These are phyloP conservation scores for Saccharomycopsis lassenensis DNA, from an alignment of 805 yeast genomes.

Conservation along the genomic window DNA sequence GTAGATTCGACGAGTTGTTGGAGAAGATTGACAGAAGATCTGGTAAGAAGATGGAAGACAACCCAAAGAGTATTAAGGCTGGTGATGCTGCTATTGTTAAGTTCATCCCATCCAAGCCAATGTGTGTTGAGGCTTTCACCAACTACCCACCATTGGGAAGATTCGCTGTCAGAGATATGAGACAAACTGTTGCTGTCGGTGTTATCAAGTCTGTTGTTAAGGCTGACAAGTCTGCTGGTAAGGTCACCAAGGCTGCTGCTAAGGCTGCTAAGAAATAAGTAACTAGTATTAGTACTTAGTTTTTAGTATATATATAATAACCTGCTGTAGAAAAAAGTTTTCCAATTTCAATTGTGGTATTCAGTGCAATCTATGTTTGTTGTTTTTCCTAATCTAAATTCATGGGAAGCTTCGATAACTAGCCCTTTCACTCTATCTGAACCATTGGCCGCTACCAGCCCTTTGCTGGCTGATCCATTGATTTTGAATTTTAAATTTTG, in stretches of 20 bases:
- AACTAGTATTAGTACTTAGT: slow-evolving; percentile 2
- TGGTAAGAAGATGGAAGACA: slow-evolving; percentile 82
- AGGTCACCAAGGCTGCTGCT: slow-evolving; percentile 94
- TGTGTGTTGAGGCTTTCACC: slow-evolving; percentile 90
- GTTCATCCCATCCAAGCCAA: slow-evolving; percentile 80
- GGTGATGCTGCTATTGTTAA: slow-evolving; percentile 95
- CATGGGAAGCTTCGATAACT: too few species aligned
- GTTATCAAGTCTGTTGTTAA: slow-evolving; percentile 93
- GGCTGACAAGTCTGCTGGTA: slow-evolving; percentile 66
- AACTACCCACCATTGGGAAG: slow-evolving; percentile 97
- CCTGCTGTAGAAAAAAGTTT: too few species aligned
- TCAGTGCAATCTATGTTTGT: too few species aligned
- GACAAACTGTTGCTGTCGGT: slow-evolving; percentile 99
- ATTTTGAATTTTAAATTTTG: too few species aligned
- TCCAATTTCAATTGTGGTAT: too few species aligned
- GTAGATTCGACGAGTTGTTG: slow-evolving; percentile 69
- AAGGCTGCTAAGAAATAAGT: slow-evolving; percentile 37
- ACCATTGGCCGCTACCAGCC: too few species aligned
- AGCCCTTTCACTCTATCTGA: too few species aligned
- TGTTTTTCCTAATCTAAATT: too few species aligned
- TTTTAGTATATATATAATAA: slow-evolving; percentile 2
- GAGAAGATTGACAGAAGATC: slow-evolving; percentile 89
- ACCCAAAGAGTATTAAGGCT: slow-evolving; percentile 88
- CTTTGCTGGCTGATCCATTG: too few species aligned
- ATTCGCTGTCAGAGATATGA: slow-evolving; percentile 98